Conservation (phyloP, 192 early-diverging fungal genomes). For the Allomyces javanicus region DNA sequence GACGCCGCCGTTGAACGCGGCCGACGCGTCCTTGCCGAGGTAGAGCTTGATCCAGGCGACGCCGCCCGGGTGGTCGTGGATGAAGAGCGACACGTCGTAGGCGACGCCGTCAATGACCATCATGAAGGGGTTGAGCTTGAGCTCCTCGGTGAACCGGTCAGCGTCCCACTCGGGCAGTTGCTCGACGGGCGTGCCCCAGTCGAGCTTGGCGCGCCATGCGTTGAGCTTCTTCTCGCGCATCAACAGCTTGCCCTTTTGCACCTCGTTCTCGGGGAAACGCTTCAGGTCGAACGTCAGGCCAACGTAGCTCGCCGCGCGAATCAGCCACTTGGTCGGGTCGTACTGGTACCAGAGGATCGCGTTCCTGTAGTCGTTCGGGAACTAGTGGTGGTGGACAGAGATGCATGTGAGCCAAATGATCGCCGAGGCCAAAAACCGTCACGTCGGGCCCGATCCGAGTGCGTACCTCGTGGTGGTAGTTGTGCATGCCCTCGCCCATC, state of each 20-base stretch:
- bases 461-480: slow-evolving; percentile 21
- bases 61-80: slow-evolving; percentile 79
- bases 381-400: slow-evolving; percentile 39
- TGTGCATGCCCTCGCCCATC: slow-evolving; percentile 67
- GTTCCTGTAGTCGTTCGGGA: slow-evolving; percentile 71
- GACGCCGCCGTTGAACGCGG: slow-evolving; percentile 71
- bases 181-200: slow-evolving; percentile 52
- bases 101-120: slow-evolving; percentile 65
- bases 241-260: slow-evolving; percentile 49
- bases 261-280: slow-evolving; percentile 58
- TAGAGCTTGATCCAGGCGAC: slow-evolving; percentile 39
- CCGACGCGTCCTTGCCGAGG: slow-evolving; percentile 71
- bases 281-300: slow-evolving; percentile 54
- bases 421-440: too few species aligned
- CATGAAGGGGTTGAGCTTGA: slow-evolving; percentile 4
- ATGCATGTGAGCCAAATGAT: too few species aligned
- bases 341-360: slow-evolving; percentile 57
- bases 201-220: slow-evolving; percentile 30
- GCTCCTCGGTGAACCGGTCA: background rate
- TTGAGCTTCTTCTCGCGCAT: slow-evolving; percentile 67
- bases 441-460: too few species aligned
- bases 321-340: slow-evolving; percentile 74
- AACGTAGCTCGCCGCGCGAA: slow-evolving; percentile 26
- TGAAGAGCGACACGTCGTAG: slow-evolving; percentile 64
- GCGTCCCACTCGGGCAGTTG: slow-evolving; percentile 37